phyloP scores from a whole-genome alignment of 495 filamentous ascomycete species.

The Penicillium lividum region DNA sequence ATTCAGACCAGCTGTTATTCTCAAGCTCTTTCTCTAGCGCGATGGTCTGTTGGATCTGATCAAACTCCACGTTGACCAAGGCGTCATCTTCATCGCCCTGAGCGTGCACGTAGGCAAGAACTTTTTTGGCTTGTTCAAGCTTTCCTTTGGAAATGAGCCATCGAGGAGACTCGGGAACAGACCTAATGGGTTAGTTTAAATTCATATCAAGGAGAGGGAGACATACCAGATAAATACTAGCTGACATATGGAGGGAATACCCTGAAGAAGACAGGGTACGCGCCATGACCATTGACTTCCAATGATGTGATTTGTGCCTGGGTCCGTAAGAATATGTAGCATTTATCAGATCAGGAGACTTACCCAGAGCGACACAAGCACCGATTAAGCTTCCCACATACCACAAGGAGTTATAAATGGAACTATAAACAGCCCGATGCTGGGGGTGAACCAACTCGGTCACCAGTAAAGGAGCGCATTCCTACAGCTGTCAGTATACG shows the following conservation, averaged over 20 bases:
- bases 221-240: conserved; percentile 48
- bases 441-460: conserved; percentile 67
- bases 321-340: conserved; percentile 45
- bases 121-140: conserved; percentile 31
- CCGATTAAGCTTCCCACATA: conserved; percentile 53
- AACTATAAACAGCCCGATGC: conserved; percentile 64
- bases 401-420: conserved; percentile 60
- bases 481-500: conserved; percentile 30
- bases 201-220: not conserved
- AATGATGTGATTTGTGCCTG: conserved; percentile 38
- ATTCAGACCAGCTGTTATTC: conserved; percentile 45
- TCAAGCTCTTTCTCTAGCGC: conserved; percentile 31
- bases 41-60: conserved; percentile 28
- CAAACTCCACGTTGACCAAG: conserved; percentile 26
- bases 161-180: conserved; percentile 51
- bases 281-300: conserved; percentile 51
- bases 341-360: conserved; percentile 13
- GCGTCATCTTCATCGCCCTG: conserved; percentile 21
- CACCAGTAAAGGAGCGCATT: conserved; percentile 62
- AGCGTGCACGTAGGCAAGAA: conserved; percentile 36
- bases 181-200: conserved; percentile 10
- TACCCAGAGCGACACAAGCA: conserved; percentile 27
- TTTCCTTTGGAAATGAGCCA: conserved; percentile 28
- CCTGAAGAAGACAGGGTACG: conserved; percentile 48
- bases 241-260: conserved; percentile 46